Evolutionary conservation across 83 land plant species (phyloP).

Genomic region (Picea abies): DNA sequence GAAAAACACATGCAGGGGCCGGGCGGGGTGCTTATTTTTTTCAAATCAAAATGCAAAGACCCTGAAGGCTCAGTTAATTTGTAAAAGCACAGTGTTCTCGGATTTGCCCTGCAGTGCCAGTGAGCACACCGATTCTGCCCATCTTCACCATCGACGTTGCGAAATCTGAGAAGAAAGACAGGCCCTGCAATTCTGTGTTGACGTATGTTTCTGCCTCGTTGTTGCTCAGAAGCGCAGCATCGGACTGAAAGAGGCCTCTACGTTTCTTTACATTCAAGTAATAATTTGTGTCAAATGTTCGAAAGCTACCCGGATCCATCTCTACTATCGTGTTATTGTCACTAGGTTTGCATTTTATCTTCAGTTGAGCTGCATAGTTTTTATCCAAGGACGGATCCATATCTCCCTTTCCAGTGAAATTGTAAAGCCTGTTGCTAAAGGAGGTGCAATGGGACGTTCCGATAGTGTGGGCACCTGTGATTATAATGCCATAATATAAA

Average conservation of each 20-base stretch:
- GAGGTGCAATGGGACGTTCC: slow-evolving; percentile 21
- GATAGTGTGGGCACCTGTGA: slow-evolving; percentile 36
- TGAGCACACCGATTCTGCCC: slow-evolving; percentile 45
- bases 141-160: slow-evolving; percentile 52
- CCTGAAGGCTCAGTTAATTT: slow-evolving; percentile 9
- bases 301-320: slow-evolving; percentile 7
- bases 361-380: slow-evolving; percentile 8
- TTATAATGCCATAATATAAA: too few species aligned
- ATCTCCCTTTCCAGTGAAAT: slow-evolving; percentile 16
- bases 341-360: slow-evolving; percentile 1
- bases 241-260: slow-evolving; percentile 16
- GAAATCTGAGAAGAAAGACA: slow-evolving; percentile 39
- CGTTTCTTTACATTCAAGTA: slow-evolving; percentile 1
- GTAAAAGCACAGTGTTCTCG: slow-evolving; percentile 44
- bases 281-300: slow-evolving; percentile 10
- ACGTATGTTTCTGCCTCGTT: slow-evolving; percentile 11
- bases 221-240: slow-evolving; percentile 22
- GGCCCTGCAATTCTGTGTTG: neutral
- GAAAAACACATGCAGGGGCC: too few species aligned
- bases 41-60: neutral
- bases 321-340: neutral
- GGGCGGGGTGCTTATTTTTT: too few species aligned
- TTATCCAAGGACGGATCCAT: slow-evolving; percentile 33
- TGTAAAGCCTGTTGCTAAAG: slow-evolving; percentile 26
- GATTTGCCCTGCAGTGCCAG: slow-evolving; percentile 53